Evolutionary conservation across 2,329 filamentous ascomycete genomes (phyloP), one percentile per base, ranked within the genome.

Genomic region (Eutypa lata): DNA sequence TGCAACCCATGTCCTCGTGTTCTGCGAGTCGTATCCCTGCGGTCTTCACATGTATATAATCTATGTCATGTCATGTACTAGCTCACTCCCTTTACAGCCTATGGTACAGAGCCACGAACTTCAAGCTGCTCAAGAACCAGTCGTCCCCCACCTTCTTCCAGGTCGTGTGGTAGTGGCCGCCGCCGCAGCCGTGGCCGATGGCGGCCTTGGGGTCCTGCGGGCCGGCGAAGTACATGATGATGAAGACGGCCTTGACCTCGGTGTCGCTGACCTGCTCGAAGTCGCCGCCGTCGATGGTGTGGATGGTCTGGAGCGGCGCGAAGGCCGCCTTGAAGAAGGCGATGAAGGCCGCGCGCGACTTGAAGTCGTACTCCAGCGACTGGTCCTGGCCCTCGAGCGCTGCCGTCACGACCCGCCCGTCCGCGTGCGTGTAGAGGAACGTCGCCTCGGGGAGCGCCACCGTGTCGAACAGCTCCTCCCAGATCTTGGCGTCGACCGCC

Each of bases 231-330:
- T 46, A 53, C 38, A 47, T 43, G 49, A 52, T 45, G 18, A 42
- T 40, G 38, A 51, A 54, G 33, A 48, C 45, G 26, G 49, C 49
- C 44, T 48, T 51, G 49, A 54, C 53, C n/a, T 51, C 45, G 45
- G 51, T 49, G 16, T 43, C 37, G 16, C 49, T 51, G 35, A 54
- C 49, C 37, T 48, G 46, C 49, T 54, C 53, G 33, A 51, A 52
- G 13, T 51, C 49, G 28, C 53, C 53, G 18, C 42, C 37, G 18
- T 46, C 53, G 37, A 52, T 33, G 49, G 49, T 49, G 44, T 54
- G 53, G n/a, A 51, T 42, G 14, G 49, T 51, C 38, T 54, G 37
- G 21, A 54, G 49, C n/a, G 18, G 37, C 53, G 38, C 35, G 24
- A 54, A 51, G 22, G 49, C 43, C 35, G 44, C 46, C 4, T 13